A percentile compares a stretch with the other conserved stretches of the same genome.
phyloP scores from a whole-genome alignment of 352 stramenopile species.

The Phytopythium boreale region DNA sequence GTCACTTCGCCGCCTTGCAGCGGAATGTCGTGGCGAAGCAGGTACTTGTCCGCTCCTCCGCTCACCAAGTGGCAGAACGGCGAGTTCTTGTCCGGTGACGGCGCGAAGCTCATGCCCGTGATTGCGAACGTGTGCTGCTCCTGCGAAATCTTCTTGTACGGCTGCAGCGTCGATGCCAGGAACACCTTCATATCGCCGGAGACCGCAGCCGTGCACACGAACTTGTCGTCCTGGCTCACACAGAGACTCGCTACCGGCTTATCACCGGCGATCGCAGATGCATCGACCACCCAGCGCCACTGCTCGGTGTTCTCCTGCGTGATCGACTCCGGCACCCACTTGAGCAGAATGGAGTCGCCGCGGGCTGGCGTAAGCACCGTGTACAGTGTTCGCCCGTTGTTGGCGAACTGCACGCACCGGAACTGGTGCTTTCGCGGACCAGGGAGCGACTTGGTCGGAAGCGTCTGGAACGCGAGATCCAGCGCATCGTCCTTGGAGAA shows the following conservation, averaged over 20 bases:
- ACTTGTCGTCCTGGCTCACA: slow-evolving; percentile 67
- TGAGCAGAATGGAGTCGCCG: slow-evolving; percentile 77
- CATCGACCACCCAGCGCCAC: slow-evolving; percentile 66
- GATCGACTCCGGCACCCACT: slow-evolving; percentile 72
- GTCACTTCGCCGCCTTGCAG: slow-evolving; percentile 54
- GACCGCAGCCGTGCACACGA: slow-evolving; percentile 68
- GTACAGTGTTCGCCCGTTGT: slow-evolving; percentile 60
- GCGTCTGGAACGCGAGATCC: slow-evolving; percentile 50
- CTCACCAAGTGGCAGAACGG: slow-evolving; percentile 53
- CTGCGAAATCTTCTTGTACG: slow-evolving; percentile 50
- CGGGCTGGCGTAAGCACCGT: slow-evolving; percentile 73
- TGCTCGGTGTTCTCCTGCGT: slow-evolving; percentile 64
- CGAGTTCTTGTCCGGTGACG: slow-evolving; percentile 26
- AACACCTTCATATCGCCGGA: slow-evolving; percentile 76
- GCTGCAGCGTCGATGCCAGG: slow-evolving; percentile 32
- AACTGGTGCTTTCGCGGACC: slow-evolving; percentile 75
- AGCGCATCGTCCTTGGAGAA: slow-evolving; percentile 80
- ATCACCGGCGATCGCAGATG: slow-evolving; percentile 49
- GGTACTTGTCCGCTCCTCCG: slow-evolving; percentile 69
- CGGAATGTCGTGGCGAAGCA: slow-evolving; percentile 65
- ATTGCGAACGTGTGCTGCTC: slow-evolving; percentile 80
- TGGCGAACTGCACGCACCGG: slow-evolving; percentile 73
- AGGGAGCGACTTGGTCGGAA: slow-evolving; percentile 36
- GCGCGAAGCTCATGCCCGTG: slow-evolving; percentile 77
- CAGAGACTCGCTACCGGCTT: slow-evolving; percentile 78